phyloP scores from a whole-genome alignment of 1,284 basidiomycete species.

The Trichosporon sp. region DNA sequence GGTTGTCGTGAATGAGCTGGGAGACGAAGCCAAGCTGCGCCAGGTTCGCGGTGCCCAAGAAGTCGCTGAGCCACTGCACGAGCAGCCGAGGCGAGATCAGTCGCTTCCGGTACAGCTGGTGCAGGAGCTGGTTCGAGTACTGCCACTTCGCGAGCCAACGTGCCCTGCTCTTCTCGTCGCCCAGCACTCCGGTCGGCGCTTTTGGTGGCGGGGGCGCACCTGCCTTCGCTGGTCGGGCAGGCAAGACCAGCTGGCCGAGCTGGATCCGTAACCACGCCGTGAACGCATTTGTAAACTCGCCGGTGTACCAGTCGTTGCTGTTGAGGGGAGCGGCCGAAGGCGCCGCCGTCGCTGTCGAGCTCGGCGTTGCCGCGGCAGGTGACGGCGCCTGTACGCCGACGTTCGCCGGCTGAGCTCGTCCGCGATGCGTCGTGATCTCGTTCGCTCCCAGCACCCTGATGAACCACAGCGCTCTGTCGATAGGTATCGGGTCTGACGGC shows the following conservation, averaged over 20 bases:
- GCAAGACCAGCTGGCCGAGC: slow-evolving; percentile 73
- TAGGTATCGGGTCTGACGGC: slow-evolving; percentile 64
- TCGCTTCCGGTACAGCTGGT: slow-evolving; percentile 70
- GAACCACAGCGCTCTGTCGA: slow-evolving; percentile 90
- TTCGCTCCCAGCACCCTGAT: slow-evolving; percentile 89
- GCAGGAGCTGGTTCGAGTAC: slow-evolving; percentile 59
- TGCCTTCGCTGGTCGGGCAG: slow-evolving; percentile 68
- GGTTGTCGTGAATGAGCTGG: slow-evolving; percentile 70
- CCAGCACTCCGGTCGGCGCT: slow-evolving; percentile 50
- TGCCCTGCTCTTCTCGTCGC: slow-evolving; percentile 35
- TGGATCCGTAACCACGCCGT: slow-evolving; percentile 87
- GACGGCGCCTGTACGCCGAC: slow-evolving; percentile 28
- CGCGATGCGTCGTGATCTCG: slow-evolving; percentile 71
- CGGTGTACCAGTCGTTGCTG: slow-evolving; percentile 72
- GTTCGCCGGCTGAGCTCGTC: slow-evolving; percentile 29
- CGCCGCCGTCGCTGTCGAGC: slow-evolving; percentile 41
- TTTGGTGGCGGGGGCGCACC: slow-evolving; percentile 38
- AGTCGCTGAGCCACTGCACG: slow-evolving; percentile 75
- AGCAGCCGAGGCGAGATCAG: slow-evolving; percentile 77
- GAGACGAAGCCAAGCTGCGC: slow-evolving; percentile 78
- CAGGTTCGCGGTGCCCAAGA: slow-evolving; percentile 67
- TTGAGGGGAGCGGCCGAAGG: slow-evolving; percentile 50
- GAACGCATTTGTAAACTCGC: slow-evolving; percentile 82
- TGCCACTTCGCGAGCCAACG: slow-evolving; percentile 38
- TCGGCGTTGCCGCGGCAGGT: slow-evolving; percentile 34